Conservation (phyloP, 306 rosid genomes). For the barrel medic (Medicago truncatula) region DNA sequence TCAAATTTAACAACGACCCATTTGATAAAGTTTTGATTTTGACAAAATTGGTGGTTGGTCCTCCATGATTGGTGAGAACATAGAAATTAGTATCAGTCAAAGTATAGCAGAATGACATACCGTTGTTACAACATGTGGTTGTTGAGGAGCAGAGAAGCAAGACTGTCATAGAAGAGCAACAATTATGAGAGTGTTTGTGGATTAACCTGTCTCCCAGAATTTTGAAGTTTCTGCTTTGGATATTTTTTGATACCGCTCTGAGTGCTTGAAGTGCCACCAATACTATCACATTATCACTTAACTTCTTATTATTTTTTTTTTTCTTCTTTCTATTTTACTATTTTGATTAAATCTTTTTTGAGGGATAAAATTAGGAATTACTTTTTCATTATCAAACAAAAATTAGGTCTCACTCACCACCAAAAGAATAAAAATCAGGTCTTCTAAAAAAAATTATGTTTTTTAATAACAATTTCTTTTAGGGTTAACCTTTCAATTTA, state of each 20-base stretch:
- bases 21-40: slow-evolving; percentile 55
- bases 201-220: no score
- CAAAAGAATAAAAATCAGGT: no score
- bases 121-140: slow-evolving; percentile 52
- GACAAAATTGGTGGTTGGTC: slow-evolving; percentile 45
- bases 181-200: background rate
- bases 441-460: no score
- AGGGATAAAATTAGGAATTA: no score
- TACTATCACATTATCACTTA: background rate
- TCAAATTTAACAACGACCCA: slow-evolving; percentile 51
- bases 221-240: background rate
- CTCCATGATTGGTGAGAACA: slow-evolving; percentile 46
- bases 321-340: no score
- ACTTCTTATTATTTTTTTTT: no score
- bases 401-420: no score
- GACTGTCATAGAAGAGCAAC: slow-evolving; percentile 53
- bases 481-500: no score
- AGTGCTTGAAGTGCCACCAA: background rate
- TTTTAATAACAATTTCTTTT: no score
- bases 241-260: background rate
- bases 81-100: slow-evolving; percentile 44
- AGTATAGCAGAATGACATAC: slow-evolving; percentile 46
- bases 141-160: slow-evolving; percentile 57
- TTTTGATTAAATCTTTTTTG: no score
- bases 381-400: no score